These are phyloP conservation scores for Pyronema domesticum DNA, from an alignment of 495 filamentous ascomycete species.

Conservation along the genomic window DNA sequence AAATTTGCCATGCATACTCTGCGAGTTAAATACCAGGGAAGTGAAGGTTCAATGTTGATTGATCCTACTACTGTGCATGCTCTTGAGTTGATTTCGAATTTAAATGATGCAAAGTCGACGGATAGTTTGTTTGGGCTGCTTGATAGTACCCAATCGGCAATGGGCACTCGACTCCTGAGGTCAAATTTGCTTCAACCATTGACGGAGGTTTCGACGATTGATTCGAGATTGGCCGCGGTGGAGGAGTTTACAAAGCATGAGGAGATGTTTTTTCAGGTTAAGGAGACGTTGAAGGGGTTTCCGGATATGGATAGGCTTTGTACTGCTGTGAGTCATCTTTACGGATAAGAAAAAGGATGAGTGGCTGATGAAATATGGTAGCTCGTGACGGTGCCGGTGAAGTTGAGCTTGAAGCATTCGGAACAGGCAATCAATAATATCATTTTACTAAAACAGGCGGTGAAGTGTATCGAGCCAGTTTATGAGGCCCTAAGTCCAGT, in stretches of 20 bases:
- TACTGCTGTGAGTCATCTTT: conserved; percentile 32
- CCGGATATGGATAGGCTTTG: conserved; percentile 52
- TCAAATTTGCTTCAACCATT: conserved; percentile 81
- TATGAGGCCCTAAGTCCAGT: conserved; percentile 49
- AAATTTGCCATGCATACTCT: conserved; percentile 58
- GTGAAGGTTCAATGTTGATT: conserved; percentile 81
- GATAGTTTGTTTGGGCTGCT: conserved; percentile 67
- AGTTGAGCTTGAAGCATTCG: conserved; percentile 43
- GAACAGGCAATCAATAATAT: conserved; percentile 75
- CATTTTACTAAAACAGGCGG: conserved; percentile 69
- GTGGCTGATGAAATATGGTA: conserved; percentile 26
- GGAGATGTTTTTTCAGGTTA: conserved; percentile 66
- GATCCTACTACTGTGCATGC: conserved; percentile 70
- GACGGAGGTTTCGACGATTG: conserved; percentile 38
- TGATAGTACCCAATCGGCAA: conserved; percentile 70
- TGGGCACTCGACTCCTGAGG: conserved; percentile 66
- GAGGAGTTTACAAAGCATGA: conserved; percentile 71
- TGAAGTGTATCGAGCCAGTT: conserved; percentile 47
- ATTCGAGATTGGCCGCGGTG: conserved; percentile 59
- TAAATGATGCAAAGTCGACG: conserved; percentile 54
- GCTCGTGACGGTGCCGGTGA: conserved; percentile 50
- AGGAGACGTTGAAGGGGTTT: conserved; percentile 56
- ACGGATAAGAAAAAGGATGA: conserved; percentile 4
- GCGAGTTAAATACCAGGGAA: conserved; percentile 70
- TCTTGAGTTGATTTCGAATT: conserved; percentile 78